phyloP scores from a whole-genome alignment of 2,329 filamentous ascomycete species.

The Penicillium sclerotiorum region DNA sequence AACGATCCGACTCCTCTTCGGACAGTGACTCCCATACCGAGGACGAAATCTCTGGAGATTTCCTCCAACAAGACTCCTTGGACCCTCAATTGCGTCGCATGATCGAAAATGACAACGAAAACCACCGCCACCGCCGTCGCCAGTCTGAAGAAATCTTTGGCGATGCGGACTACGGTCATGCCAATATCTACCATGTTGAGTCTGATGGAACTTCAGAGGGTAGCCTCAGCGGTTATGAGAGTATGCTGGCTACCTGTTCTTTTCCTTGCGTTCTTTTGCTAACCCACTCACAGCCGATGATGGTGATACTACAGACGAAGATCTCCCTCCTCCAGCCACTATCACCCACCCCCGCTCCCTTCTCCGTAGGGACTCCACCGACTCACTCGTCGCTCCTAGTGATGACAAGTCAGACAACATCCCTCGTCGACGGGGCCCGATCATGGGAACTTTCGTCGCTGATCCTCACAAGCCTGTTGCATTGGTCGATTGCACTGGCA shows the following conservation, averaged over 20 bases:
- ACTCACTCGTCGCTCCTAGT: constrained; percentile 47
- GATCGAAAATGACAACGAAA: constrained; percentile 66
- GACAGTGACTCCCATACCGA: constrained; percentile 58
- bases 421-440: constrained; percentile 47
- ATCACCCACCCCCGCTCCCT: constrained; percentile 53
- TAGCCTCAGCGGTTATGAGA: constrained; percentile 60
- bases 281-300: constrained; percentile 57
- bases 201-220: constrained; percentile 38
- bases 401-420: constrained; percentile 37
- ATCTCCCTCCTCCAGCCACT: constrained; percentile 52
- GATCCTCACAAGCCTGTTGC: constrained; percentile 53
- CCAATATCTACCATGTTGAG: constrained; percentile 49
- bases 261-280: constrained; percentile 41
- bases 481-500: constrained; percentile 51
- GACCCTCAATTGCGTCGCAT: constrained; percentile 73
- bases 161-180: constrained; percentile 43
- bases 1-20: constrained; percentile 63
- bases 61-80: constrained; percentile 72
- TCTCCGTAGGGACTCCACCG: constrained; percentile 52
- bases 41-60: constrained; percentile 75
- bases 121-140: constrained; percentile 30
- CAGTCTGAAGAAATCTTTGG: constrained; percentile 44
- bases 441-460: constrained; percentile 52
- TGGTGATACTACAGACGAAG: constrained; percentile 64
- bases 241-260: constrained; percentile 48